phyloP scores from a whole-genome alignment of 345 rosid species.

The Diplotaxis tenuifolia region DNA sequence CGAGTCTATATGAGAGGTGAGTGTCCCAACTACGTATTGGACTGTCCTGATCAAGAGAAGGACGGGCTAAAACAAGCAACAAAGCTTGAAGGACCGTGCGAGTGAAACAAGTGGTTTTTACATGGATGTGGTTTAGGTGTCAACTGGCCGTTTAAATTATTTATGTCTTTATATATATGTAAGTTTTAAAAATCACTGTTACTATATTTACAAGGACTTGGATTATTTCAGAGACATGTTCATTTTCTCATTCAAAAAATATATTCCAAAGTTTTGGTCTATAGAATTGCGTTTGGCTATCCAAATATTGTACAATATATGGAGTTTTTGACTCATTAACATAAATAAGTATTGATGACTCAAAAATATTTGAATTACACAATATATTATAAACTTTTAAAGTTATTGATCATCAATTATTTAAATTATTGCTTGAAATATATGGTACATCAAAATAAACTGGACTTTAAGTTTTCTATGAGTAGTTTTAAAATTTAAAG shows the following conservation, averaged over 20 bases:
- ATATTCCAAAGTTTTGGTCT: neutral
- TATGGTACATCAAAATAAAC: neutral
- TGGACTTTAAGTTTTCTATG: neutral
- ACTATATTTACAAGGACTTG: neutral
- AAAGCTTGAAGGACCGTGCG: conserved; percentile 54
- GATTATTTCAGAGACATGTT: neutral
- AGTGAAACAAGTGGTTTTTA: conserved; percentile 19
- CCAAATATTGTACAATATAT: neutral
- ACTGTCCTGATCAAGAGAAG: conserved; percentile 60
- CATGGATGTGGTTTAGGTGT: neutral
- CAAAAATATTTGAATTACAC: neutral
- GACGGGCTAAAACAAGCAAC: conserved; percentile 70
- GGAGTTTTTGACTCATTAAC: neutral
- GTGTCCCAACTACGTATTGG: conserved; percentile 81
- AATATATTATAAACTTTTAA: too few species aligned
- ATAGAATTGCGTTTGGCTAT: too few species aligned
- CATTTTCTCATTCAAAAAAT: neutral
- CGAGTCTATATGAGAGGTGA: conserved; percentile 61
- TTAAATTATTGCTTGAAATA: too few species aligned
- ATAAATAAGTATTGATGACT: neutral
- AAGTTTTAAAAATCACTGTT: neutral
- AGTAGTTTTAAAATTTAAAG: too few species aligned
- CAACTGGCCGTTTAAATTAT: neutral
- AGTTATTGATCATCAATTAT: neutral
- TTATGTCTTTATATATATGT: neutral